These are phyloP conservation scores for Caryopteris hybrid DNA, from an alignment of 305 asterid species.

Conservation along the genomic window DNA sequence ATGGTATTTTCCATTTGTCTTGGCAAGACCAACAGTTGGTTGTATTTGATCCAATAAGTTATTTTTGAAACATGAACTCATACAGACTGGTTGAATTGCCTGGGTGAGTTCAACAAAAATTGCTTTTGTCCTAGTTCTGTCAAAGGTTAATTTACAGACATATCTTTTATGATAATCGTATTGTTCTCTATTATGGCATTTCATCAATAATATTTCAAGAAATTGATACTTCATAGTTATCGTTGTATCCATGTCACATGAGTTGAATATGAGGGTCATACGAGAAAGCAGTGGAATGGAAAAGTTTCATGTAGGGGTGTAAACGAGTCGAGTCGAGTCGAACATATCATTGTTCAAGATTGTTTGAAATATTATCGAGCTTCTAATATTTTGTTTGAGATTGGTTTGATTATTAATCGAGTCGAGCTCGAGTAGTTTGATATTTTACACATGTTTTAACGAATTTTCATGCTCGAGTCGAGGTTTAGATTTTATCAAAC, in stretches of 20 bases:
- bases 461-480: too few relatives aligned
- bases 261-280: not conserved
- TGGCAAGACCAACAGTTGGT: not conserved
- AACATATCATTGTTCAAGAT: too few relatives aligned
- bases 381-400: too few relatives aligned
- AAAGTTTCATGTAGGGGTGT: too few relatives aligned
- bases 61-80: not conserved
- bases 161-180: not conserved
- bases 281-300: not conserved
- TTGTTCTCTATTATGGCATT: not conserved
- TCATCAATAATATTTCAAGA: not conserved
- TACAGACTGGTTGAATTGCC: not conserved
- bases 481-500: too few relatives aligned
- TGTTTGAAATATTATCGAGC: too few relatives aligned
- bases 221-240: not conserved
- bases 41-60: not conserved
- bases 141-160: not conserved
- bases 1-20: constrained; percentile 1
- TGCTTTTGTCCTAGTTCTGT: not conserved
- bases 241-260: not conserved
- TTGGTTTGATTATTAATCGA: too few relatives aligned
- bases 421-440: too few relatives aligned
- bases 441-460: too few relatives aligned
- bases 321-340: too few relatives aligned
- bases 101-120: not conserved